Base-by-base conservation (phyloP, 495 filamentous ascomycete species). In the Cercophora newfieldiana region DNA sequence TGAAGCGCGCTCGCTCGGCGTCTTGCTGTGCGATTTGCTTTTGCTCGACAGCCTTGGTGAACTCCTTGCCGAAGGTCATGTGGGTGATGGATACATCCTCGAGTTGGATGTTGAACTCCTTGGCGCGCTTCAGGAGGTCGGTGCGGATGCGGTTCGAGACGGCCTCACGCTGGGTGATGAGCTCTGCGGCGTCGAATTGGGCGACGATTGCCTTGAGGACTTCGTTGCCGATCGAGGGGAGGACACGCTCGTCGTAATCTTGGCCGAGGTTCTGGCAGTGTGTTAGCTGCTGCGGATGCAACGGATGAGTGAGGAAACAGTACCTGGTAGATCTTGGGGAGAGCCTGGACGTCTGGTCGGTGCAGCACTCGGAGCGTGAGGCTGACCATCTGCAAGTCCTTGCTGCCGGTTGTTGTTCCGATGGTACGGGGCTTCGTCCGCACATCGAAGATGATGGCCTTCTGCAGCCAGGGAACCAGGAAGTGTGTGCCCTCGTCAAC, bases 1-100 rank as follows among this genome's bases (percentile, higher is more conserved):
- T 94, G 82, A 99, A 99, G 64, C 95, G 85, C 26, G 94, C 94
- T 61, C 95, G 86, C 85, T 99, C 95, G 65, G 95, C 95, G 75
- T 99, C 95, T 80, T 99, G 95, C 82, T 99, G 95, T 26, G 95
- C 95, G 78, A 99, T 99, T 85, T 99, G 95, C 87, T 99, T 99
- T 86, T 99, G 96, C 83, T 99, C 95, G 72, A 99, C 95, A 66
- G 95, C 95, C 68, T 88, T 87, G 65, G 95, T 99, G 88, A 99
- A 99, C 82, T 99, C 95, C 82, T 93, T 94, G 63, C 95, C 95
- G 79, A 99, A 99, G 61, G 95, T 98, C 95, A 99, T 98, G 87
- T 99, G 95, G 49, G 95, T 99, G 84, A 99, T 99, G 71, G 91
- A 96, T 64, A 99, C 95, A 73, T 99, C 95, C 79, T 99, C 95